Conservation (phyloP, 2,329 filamentous ascomycete genomes). For the Elsinoe fawcettii region DNA sequence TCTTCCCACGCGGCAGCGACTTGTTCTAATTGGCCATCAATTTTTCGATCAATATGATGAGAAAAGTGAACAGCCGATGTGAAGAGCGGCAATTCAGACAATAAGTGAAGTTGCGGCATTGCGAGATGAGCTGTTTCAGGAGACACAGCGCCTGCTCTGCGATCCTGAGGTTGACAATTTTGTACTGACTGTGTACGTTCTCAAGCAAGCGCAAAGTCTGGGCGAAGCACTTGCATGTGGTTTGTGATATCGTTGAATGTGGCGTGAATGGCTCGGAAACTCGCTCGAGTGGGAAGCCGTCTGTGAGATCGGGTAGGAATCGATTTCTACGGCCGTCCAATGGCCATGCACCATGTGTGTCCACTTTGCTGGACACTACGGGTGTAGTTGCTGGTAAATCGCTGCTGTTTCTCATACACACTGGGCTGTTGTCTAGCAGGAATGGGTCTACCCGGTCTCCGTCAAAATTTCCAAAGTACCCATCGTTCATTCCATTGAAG, state of each 20-base stretch:
- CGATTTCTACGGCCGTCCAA: background rate
- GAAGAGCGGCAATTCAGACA: background rate
- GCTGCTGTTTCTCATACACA: background rate
- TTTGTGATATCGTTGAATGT: background rate
- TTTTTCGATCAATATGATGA: background rate
- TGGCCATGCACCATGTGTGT: background rate
- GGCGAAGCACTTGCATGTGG: background rate
- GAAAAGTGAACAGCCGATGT: background rate
- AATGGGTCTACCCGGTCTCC: background rate
- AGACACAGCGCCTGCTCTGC: background rate
- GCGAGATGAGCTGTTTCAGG: background rate
- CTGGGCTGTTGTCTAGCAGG: background rate
- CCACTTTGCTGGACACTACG: too few relatives aligned
- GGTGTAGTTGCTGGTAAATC: background rate
- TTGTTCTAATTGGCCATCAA: background rate
- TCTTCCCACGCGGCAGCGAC: background rate
- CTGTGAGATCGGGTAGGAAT: background rate
- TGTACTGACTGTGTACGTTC: background rate
- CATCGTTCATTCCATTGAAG: background rate
- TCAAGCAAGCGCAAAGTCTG: background rate
- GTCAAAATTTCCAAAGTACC: background rate
- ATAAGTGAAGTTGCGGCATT: background rate
- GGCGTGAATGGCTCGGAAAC: background rate
- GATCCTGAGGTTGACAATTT: background rate
- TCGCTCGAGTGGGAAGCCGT: background rate